Evolutionary conservation across 2,329 filamentous ascomycete genomes (phyloP).

Genomic region (Trematosphaeria pertusa): DNA sequence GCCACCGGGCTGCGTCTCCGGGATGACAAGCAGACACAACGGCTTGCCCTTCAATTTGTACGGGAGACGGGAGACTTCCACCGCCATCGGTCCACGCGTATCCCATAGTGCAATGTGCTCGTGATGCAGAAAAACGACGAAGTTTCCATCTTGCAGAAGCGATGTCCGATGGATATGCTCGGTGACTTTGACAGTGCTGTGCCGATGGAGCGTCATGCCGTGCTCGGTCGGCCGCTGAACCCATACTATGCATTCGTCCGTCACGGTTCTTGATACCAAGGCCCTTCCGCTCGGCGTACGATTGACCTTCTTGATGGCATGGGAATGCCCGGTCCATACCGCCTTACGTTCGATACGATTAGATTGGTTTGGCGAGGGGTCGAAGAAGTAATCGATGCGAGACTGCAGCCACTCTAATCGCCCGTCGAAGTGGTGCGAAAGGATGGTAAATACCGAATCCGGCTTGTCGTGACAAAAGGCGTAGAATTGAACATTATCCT

Average conservation of each 20-base stretch:
- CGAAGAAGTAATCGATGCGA: conserved; percentile 79
- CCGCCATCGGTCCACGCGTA: conserved; percentile 66
- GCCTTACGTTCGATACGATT: conserved; percentile 68
- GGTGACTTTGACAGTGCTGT: conserved; percentile 71
- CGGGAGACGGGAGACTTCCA: conserved; percentile 63
- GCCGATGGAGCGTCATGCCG: conserved; percentile 66
- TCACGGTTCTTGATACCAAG: conserved; percentile 79
- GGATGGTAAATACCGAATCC: conserved; percentile 71
- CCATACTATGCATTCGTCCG: conserved; percentile 86
- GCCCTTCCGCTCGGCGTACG: conserved; percentile 82
- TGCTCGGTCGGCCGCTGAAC: conserved; percentile 64
- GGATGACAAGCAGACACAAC: conserved; percentile 79
- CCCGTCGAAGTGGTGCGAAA: conserved; percentile 86
- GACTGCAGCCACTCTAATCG: conserved; percentile 82
- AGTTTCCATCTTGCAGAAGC: conserved; percentile 76
- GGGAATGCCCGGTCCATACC: conserved; percentile 84
- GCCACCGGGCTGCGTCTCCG: conserved; percentile 65
- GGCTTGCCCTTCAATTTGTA: conserved; percentile 73
- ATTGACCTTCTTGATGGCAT: conserved; percentile 82
- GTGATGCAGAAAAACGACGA: conserved; percentile 80
- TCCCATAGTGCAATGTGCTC: conserved; percentile 80
- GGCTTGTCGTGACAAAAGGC: conserved; percentile 71
- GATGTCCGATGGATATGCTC: conserved; percentile 82
- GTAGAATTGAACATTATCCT: conserved; percentile 72
- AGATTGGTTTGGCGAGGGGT: conserved; percentile 66